phyloP scores from a whole-genome alignment of 2,329 filamentous ascomycete species.

The Penicillium palitans region DNA sequence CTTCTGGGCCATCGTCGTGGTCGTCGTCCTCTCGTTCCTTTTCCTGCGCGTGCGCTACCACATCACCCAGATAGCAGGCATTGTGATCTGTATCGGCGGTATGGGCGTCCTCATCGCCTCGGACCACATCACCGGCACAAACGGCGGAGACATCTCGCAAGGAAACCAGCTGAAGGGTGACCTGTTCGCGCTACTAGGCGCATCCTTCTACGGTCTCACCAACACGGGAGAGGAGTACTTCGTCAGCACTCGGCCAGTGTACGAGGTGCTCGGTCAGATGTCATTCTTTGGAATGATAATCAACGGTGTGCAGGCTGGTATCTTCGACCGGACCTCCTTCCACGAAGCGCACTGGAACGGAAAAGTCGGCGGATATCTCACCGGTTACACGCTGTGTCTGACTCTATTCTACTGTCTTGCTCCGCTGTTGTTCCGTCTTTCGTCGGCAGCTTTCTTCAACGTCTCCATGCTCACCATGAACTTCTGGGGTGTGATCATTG shows the following conservation, averaged over 20 bases:
- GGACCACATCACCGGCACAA: slow-evolving; percentile 76
- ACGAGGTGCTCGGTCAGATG: slow-evolving; percentile 90
- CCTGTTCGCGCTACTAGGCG: slow-evolving; percentile 83
- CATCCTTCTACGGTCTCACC: slow-evolving; percentile 84
- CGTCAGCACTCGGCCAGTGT: slow-evolving; percentile 79
- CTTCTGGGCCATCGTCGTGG: slow-evolving; percentile 96
- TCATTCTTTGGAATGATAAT: slow-evolving; percentile 86
- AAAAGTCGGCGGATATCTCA: slow-evolving; percentile 74
- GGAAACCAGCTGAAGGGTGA: slow-evolving; percentile 84
- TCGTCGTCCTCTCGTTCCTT: slow-evolving; percentile 79
- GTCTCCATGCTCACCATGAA: slow-evolving; percentile 91
- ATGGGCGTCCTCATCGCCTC: slow-evolving; percentile 83
- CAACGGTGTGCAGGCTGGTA: slow-evolving; percentile 85
- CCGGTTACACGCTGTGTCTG: slow-evolving; percentile 85
- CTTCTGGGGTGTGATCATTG: slow-evolving; percentile 96
- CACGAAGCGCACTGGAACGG: slow-evolving; percentile 63
- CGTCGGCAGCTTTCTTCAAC: slow-evolving; percentile 92
- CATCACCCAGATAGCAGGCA: slow-evolving; percentile 78
- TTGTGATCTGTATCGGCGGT: slow-evolving; percentile 86
- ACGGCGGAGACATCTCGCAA: slow-evolving; percentile 59
- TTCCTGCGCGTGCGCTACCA: slow-evolving; percentile 89
- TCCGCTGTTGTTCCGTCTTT: slow-evolving; percentile 85
- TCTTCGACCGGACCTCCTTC: slow-evolving; percentile 83
- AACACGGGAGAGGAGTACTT: slow-evolving; percentile 96
- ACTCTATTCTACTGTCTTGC: slow-evolving; percentile 83